phyloP scores from a whole-genome alignment of 225 moss, liverwort and hornwort genomes.

The Takakia lepidozioides region DNA sequence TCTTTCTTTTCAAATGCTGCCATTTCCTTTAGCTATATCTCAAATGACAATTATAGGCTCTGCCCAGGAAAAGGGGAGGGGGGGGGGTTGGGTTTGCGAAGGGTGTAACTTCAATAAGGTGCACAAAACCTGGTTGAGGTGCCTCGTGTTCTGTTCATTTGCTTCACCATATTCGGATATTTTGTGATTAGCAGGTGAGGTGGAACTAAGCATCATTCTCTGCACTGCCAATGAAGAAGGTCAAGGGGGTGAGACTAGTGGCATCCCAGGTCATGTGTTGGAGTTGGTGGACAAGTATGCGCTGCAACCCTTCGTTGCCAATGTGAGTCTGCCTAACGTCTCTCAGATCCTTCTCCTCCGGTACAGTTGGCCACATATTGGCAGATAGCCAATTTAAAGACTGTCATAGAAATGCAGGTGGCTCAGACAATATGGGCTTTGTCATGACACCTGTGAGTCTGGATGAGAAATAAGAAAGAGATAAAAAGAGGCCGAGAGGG shows the following conservation, averaged over 20 bases:
- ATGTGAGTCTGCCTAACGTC: constrained; percentile 29
- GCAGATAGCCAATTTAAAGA: too few relatives aligned
- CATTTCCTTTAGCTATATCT: too few relatives aligned
- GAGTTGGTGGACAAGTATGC: constrained; percentile 57
- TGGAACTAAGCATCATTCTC: constrained; percentile 69
- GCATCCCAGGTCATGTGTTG: constrained; percentile 43
- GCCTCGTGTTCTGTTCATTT: not conserved
- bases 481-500: too few relatives aligned
- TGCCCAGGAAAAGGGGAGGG: not conserved
- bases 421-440: too few relatives aligned
- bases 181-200: constrained; percentile 28
- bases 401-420: too few relatives aligned
- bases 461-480: too few relatives aligned
- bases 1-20: too few relatives aligned
- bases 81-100: not conserved
- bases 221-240: constrained; percentile 32
- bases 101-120: not conserved
- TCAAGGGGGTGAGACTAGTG: constrained; percentile 20
- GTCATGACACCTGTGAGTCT: too few relatives aligned
- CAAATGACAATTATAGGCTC: not conserved
- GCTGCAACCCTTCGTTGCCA: constrained; percentile 61
- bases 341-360: too few relatives aligned
- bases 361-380: too few relatives aligned
- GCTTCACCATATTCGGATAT: not conserved
- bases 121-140: not conserved